Evolutionary conservation across 2,329 filamentous ascomycete species (phyloP).

Genomic region (Stagonosporopsis rhizophila): DNA sequence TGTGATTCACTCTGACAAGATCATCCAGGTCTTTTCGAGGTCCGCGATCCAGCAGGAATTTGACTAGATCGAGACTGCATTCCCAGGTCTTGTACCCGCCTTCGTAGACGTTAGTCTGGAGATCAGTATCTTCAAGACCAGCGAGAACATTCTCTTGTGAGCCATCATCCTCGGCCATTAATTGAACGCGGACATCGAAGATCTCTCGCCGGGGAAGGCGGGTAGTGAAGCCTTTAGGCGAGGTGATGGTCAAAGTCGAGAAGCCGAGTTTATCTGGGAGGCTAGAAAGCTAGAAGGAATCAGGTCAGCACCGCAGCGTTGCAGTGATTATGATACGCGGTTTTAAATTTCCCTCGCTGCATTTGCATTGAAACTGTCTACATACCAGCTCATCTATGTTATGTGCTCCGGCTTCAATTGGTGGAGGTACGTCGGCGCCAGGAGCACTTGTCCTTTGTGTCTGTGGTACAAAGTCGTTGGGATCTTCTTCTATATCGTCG

Average conservation of each 20-base stretch:
- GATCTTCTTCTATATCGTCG: constrained; percentile 63
- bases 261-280: constrained; percentile 80
- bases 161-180: constrained; percentile 72
- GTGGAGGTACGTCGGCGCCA: constrained; percentile 31
- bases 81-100: constrained; percentile 92
- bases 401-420: constrained; percentile 51
- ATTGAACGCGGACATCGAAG: constrained; percentile 80
- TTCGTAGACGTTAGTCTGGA: constrained; percentile 83
- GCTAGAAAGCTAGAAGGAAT: constrained; percentile 54
- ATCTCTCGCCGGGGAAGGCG: constrained; percentile 75
- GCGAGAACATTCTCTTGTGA: constrained; percentile 38
- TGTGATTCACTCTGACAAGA: constrained; percentile 56
- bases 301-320: no score
- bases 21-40: constrained; percentile 59
- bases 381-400: constrained; percentile 58
- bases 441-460: constrained; percentile 6
- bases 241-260: constrained; percentile 64
- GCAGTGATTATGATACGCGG: not conserved
- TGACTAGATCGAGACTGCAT: constrained; percentile 80
- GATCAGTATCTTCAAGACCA: constrained; percentile 65
- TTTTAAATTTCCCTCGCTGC: not conserved
- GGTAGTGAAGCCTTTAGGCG: constrained; percentile 63
- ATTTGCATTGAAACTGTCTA: constrained; percentile 2
- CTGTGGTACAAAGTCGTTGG: constrained; percentile 40
- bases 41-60: constrained; percentile 62